Evolutionary conservation across 139 green algal genomes (phyloP), one percentile per base, ranked within the genome.

Genomic region (Pseudopediastrum boryanum): DNA sequence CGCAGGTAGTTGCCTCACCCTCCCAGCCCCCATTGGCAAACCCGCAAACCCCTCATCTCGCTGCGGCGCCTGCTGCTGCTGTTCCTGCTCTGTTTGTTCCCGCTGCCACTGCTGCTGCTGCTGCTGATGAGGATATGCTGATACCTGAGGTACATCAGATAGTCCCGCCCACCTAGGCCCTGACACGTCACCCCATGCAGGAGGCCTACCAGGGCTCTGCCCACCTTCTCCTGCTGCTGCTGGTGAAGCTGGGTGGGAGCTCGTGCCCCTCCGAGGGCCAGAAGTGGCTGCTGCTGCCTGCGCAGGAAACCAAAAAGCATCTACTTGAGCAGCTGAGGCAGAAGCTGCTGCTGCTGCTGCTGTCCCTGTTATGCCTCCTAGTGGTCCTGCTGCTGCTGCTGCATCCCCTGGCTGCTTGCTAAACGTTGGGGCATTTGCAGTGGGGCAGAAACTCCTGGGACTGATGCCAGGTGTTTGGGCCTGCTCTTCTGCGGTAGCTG

Each of bases 251-350:
- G n/a, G n/a, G n/a, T n/a, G n/a, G n/a, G n/a, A n/a, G n/a, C n/a
- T n/a, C n/a, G n/a, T n/a, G n/a, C n/a, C n/a, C n/a, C n/a, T n/a
- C n/a, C n/a, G n/a, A n/a, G n/a, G n/a, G n/a, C n/a, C n/a, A 78
- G 52, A 68, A 52, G 71, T 38, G 66, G 52, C 52, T 78, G 71
- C 52, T 68, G 36, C 69, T 77, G 69, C 71, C 71, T 68, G 31
- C 38, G 71, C 36, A 78, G 35, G 7, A 12, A 19, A 38, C 71
- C 71, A 43, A 52, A 52, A 27, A 56, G n/a, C n/a, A n/a, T n/a
- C n/a, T n/a, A n/a, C n/a, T n/a, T n/a, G n/a, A n/a, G n/a, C n/a
- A n/a, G 48, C 48, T 58, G 48, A 16, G 16, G 48, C 48, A 27
- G 48, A 4, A 51, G 62, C 16, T 9, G 33, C 42, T 59, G 54